A percentile compares a stretch with the other conserved stretches of the same genome.
Conservation (phyloP, 805 yeast genomes). For the Lachancea mirantina region DNA sequence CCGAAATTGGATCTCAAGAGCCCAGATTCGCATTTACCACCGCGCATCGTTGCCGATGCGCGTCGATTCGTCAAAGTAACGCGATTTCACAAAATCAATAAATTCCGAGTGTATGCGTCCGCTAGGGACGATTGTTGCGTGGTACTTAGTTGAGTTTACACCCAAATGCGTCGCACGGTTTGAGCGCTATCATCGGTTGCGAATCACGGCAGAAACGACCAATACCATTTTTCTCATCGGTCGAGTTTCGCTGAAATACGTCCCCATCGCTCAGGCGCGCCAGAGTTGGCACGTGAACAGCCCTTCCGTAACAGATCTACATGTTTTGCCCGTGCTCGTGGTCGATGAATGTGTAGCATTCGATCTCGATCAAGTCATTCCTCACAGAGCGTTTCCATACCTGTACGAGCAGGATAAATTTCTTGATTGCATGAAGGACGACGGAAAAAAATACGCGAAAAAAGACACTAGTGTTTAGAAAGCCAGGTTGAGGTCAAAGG, state of each 20-base stretch:
- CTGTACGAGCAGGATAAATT: constrained; percentile 1
- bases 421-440: neutral
- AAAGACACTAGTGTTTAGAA: too few species aligned
- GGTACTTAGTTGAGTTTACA: constrained; percentile 30
- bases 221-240: constrained; percentile 25
- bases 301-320: too few species aligned
- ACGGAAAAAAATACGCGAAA: neutral
- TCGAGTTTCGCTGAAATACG: constrained; percentile 9
- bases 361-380: constrained; percentile 22
- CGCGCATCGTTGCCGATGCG: constrained; percentile 9
- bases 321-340: constrained; percentile 15
- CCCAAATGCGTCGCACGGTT: constrained; percentile 24
- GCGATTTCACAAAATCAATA: constrained; percentile 18
- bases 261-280: constrained; percentile 2
- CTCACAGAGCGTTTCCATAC: constrained; percentile 12
- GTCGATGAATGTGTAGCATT: constrained; percentile 21
- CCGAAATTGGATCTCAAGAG: constrained; percentile 9
- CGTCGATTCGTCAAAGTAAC: constrained; percentile 21
- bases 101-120: constrained; percentile 21
- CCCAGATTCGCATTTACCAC: constrained; percentile 10
- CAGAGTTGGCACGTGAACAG: too few species aligned
- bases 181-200: constrained; percentile 18
- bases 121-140: constrained; percentile 20
- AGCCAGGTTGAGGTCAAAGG: too few species aligned
- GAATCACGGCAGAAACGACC: constrained; percentile 23